Evolutionary conservation across 768 basidiomycete genomes (phyloP).

Genomic region (Naematelia aurantialba): DNA sequence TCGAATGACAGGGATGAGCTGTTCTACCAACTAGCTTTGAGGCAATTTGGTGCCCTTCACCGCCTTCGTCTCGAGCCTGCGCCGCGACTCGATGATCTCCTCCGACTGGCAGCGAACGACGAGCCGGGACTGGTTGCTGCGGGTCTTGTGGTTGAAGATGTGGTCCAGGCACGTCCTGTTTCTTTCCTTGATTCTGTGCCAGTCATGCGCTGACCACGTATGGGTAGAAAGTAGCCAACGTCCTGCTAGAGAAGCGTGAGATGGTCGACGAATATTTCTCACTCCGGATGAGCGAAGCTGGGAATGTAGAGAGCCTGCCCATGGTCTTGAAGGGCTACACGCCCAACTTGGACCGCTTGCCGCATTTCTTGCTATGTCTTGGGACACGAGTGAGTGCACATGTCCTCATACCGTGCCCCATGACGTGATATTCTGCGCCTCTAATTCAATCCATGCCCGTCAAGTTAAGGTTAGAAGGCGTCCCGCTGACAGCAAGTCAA

Average conservation of each 20-base stretch:
- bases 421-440: neutral
- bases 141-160: slow-evolving; percentile 59
- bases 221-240: slow-evolving; percentile 21
- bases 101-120: slow-evolving; percentile 72
- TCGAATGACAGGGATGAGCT: slow-evolving; percentile 68
- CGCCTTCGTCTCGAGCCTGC: slow-evolving; percentile 77
- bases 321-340: slow-evolving; percentile 79
- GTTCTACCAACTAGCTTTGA: slow-evolving; percentile 87
- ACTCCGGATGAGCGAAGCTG: slow-evolving; percentile 61
- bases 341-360: slow-evolving; percentile 85
- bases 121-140: slow-evolving; percentile 59
- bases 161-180: slow-evolving; percentile 62
- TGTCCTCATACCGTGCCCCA: neutral
- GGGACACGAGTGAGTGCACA: slow-evolving; percentile 79
- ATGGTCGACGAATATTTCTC: slow-evolving; percentile 95
- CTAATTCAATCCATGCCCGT: neutral
- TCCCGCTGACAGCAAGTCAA: too few relatives aligned
- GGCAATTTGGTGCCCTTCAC: slow-evolving; percentile 82
- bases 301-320: slow-evolving; percentile 71
- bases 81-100: slow-evolving; percentile 64
- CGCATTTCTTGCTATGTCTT: slow-evolving; percentile 81
- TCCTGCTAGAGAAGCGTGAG: slow-evolving; percentile 55
- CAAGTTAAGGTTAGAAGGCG: neutral
- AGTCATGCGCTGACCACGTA: slow-evolving; percentile 4
- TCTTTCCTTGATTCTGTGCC: neutral